Evolutionary conservation across 2,329 filamentous ascomycete species (phyloP).

Genomic region (Aspergillus thermomutatus): DNA sequence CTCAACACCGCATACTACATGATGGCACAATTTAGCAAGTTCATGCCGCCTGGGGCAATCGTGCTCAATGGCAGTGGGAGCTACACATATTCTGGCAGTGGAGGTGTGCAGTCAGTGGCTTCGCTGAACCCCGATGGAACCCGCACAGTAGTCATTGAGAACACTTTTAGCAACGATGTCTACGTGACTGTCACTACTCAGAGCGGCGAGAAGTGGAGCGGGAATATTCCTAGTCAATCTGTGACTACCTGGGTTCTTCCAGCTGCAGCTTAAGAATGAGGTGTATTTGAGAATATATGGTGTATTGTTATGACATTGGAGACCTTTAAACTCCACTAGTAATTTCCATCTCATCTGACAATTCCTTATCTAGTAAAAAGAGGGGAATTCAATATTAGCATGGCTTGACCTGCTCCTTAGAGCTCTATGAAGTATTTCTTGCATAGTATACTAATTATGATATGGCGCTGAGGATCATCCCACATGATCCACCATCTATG

Average conservation of each 20-base stretch:
- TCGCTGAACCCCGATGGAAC: conserved; percentile 47
- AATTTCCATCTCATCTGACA: no score
- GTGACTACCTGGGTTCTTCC: conserved; percentile 30
- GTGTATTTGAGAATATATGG: no score
- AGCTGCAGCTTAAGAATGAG: neutral
- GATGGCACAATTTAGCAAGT: conserved; percentile 52
- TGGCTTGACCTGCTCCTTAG: no score
- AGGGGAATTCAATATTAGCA: no score
- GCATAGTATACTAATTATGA: no score
- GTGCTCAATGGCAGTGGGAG: conserved; percentile 45
- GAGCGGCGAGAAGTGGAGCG: conserved; percentile 26
- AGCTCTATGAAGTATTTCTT: no score
- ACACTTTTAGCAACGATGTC: conserved; percentile 46
- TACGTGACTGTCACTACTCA: conserved; percentile 34
- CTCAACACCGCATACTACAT: conserved; percentile 53
- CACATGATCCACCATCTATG: no score
- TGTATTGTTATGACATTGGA: no score
- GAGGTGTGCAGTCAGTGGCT: conserved; percentile 44
- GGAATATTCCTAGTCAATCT: conserved; percentile 25
- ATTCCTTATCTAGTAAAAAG: no score
- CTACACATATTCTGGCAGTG: conserved; percentile 39
- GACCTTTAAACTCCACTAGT: no score
- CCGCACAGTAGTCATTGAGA: conserved; percentile 47
- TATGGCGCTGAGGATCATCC: no score
- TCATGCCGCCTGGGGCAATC: conserved; percentile 46